Evolutionary conservation across 2,329 filamentous ascomycete species (phyloP).

Genomic region (Verticillium dahliae): DNA sequence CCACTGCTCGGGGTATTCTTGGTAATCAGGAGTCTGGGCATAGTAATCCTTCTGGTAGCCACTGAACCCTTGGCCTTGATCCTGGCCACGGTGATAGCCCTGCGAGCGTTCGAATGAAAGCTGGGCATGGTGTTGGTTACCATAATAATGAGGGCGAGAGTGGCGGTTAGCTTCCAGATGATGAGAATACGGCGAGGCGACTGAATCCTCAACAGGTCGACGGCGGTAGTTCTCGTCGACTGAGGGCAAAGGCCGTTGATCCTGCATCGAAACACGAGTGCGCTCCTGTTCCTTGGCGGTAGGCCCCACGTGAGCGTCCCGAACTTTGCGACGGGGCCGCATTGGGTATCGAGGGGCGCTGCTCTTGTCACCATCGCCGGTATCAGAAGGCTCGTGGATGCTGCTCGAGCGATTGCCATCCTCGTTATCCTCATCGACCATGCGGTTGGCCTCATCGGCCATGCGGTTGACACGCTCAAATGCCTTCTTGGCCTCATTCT

Average conservation of each 20-base stretch:
- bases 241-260: not conserved
- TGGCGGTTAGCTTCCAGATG: not conserved
- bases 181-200: not conserved
- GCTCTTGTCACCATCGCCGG: not conserved
- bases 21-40: not conserved
- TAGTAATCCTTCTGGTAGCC: not conserved
- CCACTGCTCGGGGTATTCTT: not conserved
- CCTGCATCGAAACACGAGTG: not conserved
- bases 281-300: not conserved
- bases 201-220: too few species aligned
- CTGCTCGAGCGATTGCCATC: not conserved
- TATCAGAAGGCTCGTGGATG: not conserved
- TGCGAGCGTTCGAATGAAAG: not conserved
- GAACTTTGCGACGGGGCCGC: not conserved
- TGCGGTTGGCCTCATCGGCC: not conserved
- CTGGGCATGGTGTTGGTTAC: not conserved
- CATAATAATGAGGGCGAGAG: not conserved
- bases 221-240: not conserved
- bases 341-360: not conserved
- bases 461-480: not conserved
- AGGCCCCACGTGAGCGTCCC: not conserved
- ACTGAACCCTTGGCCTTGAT: not conserved
- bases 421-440: not conserved
- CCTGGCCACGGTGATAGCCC: not conserved
- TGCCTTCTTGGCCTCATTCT: not conserved